These are phyloP conservation scores for Kentomonas sorsogonicus DNA, from an alignment of 208 protist genomes.

Conservation along the genomic window DNA sequence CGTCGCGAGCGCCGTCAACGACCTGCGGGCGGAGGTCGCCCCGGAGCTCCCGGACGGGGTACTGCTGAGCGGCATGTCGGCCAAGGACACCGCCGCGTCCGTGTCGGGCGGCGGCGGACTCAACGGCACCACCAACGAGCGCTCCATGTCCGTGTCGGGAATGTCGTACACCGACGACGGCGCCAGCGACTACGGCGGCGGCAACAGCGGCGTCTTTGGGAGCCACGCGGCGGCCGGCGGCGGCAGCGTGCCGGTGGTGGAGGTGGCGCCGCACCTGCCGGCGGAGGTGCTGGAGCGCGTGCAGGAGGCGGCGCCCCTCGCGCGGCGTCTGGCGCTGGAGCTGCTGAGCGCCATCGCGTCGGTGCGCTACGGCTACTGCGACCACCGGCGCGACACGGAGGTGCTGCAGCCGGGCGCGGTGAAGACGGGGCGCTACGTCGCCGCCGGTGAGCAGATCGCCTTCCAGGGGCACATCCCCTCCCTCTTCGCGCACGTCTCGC, in stretches of 20 bases:
- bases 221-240: not conserved
- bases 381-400: constrained; percentile 63
- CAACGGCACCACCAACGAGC: too few relatives aligned
- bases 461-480: constrained; percentile 57
- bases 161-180: not conserved
- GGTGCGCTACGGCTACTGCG: constrained; percentile 54
- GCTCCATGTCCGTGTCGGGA: too few relatives aligned
- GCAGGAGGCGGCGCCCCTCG: constrained; percentile 9
- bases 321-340: constrained; percentile 37
- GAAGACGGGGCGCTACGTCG: constrained; percentile 48
- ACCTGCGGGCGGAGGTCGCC: constrained; percentile 14
- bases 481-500: constrained; percentile 30
- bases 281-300: constrained; percentile 4
- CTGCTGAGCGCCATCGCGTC: constrained; percentile 39
- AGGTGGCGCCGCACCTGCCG: too few relatives aligned
- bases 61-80: constrained; percentile 2
- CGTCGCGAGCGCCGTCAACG: constrained; percentile 17
- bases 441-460: constrained; percentile 24
- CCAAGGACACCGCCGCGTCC: not conserved
- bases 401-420: constrained; percentile 54
- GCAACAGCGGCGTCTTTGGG: not conserved
- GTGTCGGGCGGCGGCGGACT: not conserved
- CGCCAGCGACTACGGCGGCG: not conserved
- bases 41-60: not conserved
- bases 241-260: not conserved